Evolutionary conservation across 2,329 filamentous ascomycete species (phyloP), one percentile per base, ranked within the genome.

Genomic region (Teratosphaeria viscida): DNA sequence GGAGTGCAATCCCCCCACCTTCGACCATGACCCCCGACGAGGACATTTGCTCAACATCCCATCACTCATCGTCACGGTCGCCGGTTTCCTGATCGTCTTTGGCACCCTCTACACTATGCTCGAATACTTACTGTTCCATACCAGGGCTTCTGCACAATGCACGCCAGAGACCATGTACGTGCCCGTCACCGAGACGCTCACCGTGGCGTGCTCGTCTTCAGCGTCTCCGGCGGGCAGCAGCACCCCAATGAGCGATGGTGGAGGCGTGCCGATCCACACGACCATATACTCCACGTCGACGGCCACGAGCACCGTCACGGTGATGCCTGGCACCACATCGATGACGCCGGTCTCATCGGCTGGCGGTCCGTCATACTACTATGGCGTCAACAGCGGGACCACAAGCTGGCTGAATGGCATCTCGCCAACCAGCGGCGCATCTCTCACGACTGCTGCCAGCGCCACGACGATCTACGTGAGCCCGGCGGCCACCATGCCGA

Each of bases 111-210:
- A 62, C 35, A 52, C 47, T 10, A 34, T 68, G 61, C 32, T 66
- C 57, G 65, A 67, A 58, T 65, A 67, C 66, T 67, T 71, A 70
- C 67, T 72, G 54, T 34, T 56, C 32, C 49, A 57, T 32, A 64
- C 65, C 59, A 71, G 68, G 60, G 69, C 60, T 52, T 65, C 63
- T 56, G 69, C 68, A 52, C 53, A 61, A 60, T 70, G 68, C 63
- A 64, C 58, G 14, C 60, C 58, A 53, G 61, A 61, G 23, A 58
- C 57, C 2, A 61, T 68, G 64, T 71, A 62, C 60, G 57, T 69
- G n/a, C 67, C 69, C 1, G 60, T 67, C 57, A 69, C 66, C 23
- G 56, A 14, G 26, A 59, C 60, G 5, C 37, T 62, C 5, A 59
- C 59, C 23, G 43, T 49, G 5, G 16, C n/a, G n/a, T 49, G 43